phyloP scores from a whole-genome alignment of 352 stramenopile species.

The Phytophthora podocarpi region DNA sequence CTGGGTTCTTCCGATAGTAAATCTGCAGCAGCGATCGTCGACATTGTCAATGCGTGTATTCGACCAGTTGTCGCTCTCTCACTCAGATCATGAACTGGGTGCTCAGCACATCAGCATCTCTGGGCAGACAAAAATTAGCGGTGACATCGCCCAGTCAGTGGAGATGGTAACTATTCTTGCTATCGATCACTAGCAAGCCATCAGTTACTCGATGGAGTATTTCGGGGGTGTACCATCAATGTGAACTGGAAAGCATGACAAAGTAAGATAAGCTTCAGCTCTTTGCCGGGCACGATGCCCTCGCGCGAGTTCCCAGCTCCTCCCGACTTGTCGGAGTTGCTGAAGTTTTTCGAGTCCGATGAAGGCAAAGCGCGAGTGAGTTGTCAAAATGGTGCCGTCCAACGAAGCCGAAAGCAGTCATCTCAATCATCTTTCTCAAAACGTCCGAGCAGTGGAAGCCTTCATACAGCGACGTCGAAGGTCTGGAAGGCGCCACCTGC shows the following conservation, averaged over 20 bases:
- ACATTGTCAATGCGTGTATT: conserved; percentile 2
- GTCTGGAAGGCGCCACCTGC: not conserved
- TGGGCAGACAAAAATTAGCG: conserved; percentile 12
- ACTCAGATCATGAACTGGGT: conserved; percentile 15
- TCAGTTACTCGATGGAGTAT: conserved; percentile 30
- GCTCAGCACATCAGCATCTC: too few relatives aligned
- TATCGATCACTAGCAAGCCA: not conserved
- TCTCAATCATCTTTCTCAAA: conserved; percentile 8
- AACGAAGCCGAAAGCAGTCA: not conserved
- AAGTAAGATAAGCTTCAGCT: conserved; percentile 4
- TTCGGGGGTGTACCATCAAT: conserved; percentile 2
- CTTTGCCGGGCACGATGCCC: conserved; percentile 11
- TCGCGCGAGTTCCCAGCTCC: conserved; percentile 41
- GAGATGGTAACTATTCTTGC: conserved; percentile 22
- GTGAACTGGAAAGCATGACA: too few relatives aligned
- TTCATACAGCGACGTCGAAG: not conserved
- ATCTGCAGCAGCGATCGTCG: conserved; percentile 5
- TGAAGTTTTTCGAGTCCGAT: conserved; percentile 48
- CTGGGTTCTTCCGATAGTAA: not conserved
- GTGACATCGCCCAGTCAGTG: not conserved
- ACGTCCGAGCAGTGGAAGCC: not conserved
- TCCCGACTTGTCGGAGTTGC: conserved; percentile 51
- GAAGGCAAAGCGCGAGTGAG: conserved; percentile 29
- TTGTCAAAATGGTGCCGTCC: conserved; percentile 8
- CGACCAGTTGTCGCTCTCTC: not conserved